These are phyloP conservation scores for Obelidium mucronatum DNA, from an alignment of 192 early-diverging fungal species.

Conservation along the genomic window DNA sequence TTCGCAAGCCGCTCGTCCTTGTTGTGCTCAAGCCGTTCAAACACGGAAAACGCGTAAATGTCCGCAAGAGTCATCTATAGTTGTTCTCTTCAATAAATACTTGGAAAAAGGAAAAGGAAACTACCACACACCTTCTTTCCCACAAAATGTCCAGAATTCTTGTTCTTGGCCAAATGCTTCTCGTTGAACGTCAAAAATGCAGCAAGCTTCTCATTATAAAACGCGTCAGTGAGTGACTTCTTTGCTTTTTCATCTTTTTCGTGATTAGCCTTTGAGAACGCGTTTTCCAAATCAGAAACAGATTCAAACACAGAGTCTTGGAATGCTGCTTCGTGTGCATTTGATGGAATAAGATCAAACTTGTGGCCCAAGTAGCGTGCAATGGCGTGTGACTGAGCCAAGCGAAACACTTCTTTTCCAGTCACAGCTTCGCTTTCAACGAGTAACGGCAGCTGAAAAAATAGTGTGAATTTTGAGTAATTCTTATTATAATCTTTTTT, in stretches of 20 bases:
- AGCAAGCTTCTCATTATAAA: conserved; percentile 9
- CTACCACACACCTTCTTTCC: conserved; percentile 15
- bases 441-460: conserved; percentile 24
- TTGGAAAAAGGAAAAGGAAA: background rate
- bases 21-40: conserved; percentile 4
- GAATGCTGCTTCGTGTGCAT: conserved; percentile 1
- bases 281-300: conserved; percentile 8
- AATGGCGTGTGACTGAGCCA: conserved; percentile 35
- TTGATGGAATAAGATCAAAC: background rate
- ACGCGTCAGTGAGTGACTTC: background rate
- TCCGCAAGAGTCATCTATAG: conserved; percentile 18
- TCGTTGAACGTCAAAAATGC: conserved; percentile 5
- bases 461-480: background rate
- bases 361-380: conserved; percentile 27
- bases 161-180: conserved; percentile 8
- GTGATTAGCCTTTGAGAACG: background rate
- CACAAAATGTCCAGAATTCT: conserved; percentile 13
- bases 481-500: background rate
- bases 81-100: too few relatives aligned
- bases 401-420: conserved; percentile 21
- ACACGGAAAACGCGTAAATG: conserved; percentile 8
- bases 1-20: background rate
- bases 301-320: conserved; percentile 25
- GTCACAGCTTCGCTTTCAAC: conserved; percentile 22
- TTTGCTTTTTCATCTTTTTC: conserved; percentile 13